These are phyloP conservation scores for Pseudogymnoascus sp. DNA, from an alignment of 2,329 filamentous ascomycete genomes.

Conservation along the genomic window DNA sequence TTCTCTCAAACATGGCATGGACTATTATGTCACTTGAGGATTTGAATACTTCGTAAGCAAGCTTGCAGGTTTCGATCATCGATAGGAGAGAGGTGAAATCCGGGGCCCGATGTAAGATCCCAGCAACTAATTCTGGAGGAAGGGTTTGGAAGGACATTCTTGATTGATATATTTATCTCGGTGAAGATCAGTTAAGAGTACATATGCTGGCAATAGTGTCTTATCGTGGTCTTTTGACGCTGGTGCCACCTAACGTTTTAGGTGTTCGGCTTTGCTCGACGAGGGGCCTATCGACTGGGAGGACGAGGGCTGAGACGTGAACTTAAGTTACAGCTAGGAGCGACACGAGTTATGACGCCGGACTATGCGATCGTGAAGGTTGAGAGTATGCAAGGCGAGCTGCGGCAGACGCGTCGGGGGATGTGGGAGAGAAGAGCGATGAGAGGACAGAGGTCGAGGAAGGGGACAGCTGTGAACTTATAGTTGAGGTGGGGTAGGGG, in stretches of 20 bases:
- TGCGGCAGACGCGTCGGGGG: slow-evolving; percentile 1
- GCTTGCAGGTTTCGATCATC: background rate
- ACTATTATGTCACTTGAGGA: background rate
- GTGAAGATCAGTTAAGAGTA: background rate
- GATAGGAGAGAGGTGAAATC: background rate
- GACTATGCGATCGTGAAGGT: background rate
- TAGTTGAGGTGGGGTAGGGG: too few relatives aligned
- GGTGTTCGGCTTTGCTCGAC: background rate
- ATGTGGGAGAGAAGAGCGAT: too few relatives aligned
- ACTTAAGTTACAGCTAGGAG: background rate
- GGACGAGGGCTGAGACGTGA: background rate
- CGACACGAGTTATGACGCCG: background rate
- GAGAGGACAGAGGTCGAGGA: too few relatives aligned
- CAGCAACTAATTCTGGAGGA: background rate
- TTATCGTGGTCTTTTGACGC: background rate
- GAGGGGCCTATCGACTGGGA: background rate
- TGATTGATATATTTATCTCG: background rate
- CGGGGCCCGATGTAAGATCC: background rate
- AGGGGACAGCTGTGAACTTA: too few relatives aligned
- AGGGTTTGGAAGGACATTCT: background rate
- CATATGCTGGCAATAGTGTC: background rate
- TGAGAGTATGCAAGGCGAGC: slow-evolving; percentile 6
- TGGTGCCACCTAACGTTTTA: background rate
- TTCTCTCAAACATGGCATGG: background rate
- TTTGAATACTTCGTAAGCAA: background rate